Base-by-base conservation (phyloP, 2,329 filamentous ascomycete genomes). In the Colletotrichum agaves region DNA sequence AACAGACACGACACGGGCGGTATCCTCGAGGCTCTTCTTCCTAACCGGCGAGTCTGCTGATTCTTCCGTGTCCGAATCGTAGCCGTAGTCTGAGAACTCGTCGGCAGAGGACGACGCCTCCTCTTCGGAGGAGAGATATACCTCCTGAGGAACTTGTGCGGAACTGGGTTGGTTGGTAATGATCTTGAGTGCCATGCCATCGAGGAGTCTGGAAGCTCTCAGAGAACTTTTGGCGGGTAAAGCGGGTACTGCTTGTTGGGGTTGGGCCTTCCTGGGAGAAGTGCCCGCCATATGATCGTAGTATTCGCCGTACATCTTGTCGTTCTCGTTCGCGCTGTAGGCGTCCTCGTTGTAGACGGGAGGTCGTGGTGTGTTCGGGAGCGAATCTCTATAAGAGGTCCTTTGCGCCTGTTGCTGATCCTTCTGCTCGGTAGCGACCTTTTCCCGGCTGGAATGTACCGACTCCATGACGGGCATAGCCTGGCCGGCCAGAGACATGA, bases 61-160 rank as follows among this genome's bases (percentile, higher is more conserved):
- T 46, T 70, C 70, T 57, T 81, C 81, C 67, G 76, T 81, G 61
- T 78, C 74, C 49, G 75, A 76, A 66, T 80, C 80, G 68, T 79
- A 80, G 57, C 85, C 84, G 72, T 83, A 83, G 72, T 88, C 85
- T 62, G 86, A 89, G 69, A 85, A 85, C 76, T 88, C 84, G 75
- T 88, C 88, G 50, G 86, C 85, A 17, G 85, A 87, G 1, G 88
- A 88, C 1, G 88, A 90, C 33, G 84, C 87, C 70, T 90, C 88
- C 74, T 91, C 88, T 71, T 91, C 88, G 0, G 87, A 90, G 2
- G 88, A 90, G 27, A 91, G 84, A 75, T 91, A 91, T 65, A 87
- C 73, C 63, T 88, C 85, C 74, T 89, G 87, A 5, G 87, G 85
- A 21, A 80, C 78, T 52, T 82, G 78, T 13, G 78, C 72, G 39